A percentile compares a stretch with the other conserved stretches of the same genome.
Conservation (phyloP, 2,329 filamentous ascomycete genomes). For the Seiridium unicorne region DNA sequence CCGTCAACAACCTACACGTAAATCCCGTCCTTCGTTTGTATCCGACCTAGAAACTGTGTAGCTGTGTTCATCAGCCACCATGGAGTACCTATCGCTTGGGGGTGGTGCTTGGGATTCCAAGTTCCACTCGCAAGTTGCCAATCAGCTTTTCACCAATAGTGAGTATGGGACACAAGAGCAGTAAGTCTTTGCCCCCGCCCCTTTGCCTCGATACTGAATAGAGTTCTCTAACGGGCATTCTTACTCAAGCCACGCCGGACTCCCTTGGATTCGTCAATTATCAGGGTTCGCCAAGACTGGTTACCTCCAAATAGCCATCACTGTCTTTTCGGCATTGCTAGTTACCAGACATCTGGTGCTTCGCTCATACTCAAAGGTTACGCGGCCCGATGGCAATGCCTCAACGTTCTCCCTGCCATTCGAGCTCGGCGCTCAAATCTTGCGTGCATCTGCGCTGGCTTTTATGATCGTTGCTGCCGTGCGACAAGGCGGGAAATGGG, state of each 20-base stretch:
- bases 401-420: constrained; percentile 39
- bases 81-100: constrained; percentile 5
- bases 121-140: neutral
- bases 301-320: constrained; percentile 34
- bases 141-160: neutral
- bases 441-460: constrained; percentile 36
- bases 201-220: neutral
- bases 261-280: constrained; percentile 37
- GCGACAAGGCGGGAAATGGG: constrained; percentile 30
- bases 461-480: constrained; percentile 36
- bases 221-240: neutral
- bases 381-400: constrained; percentile 28
- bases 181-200: neutral
- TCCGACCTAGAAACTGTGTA: no score
- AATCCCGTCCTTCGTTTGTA: no score
- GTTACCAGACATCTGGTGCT: constrained; percentile 31
- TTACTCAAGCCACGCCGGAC: neutral
- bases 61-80: neutral
- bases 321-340: constrained; percentile 35
- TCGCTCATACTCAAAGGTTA: constrained; percentile 26
- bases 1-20: no score
- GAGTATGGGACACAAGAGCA: neutral
- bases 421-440: constrained; percentile 41
- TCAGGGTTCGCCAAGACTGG: constrained; percentile 39
- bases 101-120: neutral